phyloP scores from a whole-genome alignment of 2,329 filamentous ascomycete genomes.

The Rugonectria rugulosa region DNA sequence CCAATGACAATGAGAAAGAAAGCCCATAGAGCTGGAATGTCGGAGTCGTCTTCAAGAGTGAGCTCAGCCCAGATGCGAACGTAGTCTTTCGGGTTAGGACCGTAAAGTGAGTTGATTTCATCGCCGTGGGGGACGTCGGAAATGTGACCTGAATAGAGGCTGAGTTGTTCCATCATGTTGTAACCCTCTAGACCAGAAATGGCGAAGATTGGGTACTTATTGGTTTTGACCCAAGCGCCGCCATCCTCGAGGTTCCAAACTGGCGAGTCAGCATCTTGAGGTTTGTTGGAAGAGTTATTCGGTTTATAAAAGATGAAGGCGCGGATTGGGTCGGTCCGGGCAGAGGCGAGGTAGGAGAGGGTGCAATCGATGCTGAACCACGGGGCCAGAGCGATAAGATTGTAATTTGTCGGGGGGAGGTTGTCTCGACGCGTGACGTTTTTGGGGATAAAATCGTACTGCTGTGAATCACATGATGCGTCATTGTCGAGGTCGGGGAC shows the following conservation, averaged over 20 bases:
- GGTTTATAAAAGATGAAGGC: conserved; percentile 71
- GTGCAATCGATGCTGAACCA: conserved; percentile 83
- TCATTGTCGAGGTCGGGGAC: conserved; percentile 72
- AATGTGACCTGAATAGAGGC: conserved; percentile 79
- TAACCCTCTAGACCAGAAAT: conserved; percentile 73
- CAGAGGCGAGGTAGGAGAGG: conserved; percentile 71
- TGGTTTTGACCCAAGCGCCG: conserved; percentile 74
- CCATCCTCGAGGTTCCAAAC: conserved; percentile 76
- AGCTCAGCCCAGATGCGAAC: conserved; percentile 67
- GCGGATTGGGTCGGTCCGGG: conserved; percentile 65
- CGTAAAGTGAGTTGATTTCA: conserved; percentile 63
- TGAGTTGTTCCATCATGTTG: conserved; percentile 74
- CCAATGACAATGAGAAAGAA: conserved; percentile 77
- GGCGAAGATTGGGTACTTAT: conserved; percentile 83
- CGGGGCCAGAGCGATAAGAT: conserved; percentile 82
- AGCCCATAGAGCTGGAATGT: conserved; percentile 80
- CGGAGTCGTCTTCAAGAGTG: conserved; percentile 52
- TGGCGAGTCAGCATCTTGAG: conserved; percentile 69
- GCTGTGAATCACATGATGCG: conserved; percentile 69
- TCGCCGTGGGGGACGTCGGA: conserved; percentile 65
- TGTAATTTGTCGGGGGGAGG: conserved; percentile 73
- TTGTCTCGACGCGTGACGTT: conserved; percentile 79
- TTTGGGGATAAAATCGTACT: conserved; percentile 71
- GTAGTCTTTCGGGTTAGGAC: conserved; percentile 64
- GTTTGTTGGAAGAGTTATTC: conserved; percentile 62